Conservation (phyloP, 2,329 filamentous ascomycete species). For the Cordyceps javanica region DNA sequence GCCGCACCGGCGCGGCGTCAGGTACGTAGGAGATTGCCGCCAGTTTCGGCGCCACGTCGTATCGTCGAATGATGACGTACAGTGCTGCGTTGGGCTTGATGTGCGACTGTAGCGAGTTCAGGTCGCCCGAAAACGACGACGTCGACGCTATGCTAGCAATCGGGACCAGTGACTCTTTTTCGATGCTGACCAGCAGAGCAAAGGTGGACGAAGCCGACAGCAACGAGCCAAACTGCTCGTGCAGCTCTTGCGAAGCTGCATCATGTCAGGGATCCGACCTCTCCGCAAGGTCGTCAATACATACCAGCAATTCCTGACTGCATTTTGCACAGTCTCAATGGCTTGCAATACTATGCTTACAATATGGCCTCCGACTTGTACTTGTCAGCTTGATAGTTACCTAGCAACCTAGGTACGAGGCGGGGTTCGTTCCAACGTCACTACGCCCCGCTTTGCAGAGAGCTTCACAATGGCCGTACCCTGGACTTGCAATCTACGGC, state of each 20-base stretch:
- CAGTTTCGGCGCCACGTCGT: slow-evolving; percentile 51
- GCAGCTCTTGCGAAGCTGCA: slow-evolving; percentile 70
- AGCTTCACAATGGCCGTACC: background rate
- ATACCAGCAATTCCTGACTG: slow-evolving; percentile 74
- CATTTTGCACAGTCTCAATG: slow-evolving; percentile 39
- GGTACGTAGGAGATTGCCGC: slow-evolving; percentile 74
- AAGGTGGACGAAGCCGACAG: slow-evolving; percentile 57
- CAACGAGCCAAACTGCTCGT: slow-evolving; percentile 64
- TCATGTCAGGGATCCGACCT: slow-evolving; percentile 2
- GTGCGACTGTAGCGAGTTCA: slow-evolving; percentile 55
- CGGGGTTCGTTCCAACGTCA: slow-evolving; percentile 6
- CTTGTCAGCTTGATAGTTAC: background rate
- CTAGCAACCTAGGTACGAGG: background rate
- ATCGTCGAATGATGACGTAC: slow-evolving; percentile 69
- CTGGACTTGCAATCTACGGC: background rate
- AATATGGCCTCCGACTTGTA: background rate
- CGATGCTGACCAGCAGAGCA: slow-evolving; percentile 66
- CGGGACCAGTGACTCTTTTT: slow-evolving; percentile 61
- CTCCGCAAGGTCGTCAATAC: background rate
- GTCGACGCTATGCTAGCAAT: slow-evolving; percentile 47
- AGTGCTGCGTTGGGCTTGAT: slow-evolving; percentile 61
- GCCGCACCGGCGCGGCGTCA: slow-evolving; percentile 69
- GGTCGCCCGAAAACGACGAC: slow-evolving; percentile 57
- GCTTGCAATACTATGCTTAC: background rate
- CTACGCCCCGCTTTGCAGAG: slow-evolving; percentile 6